phyloP scores from a whole-genome alignment of 1,284 basidiomycete species.

The Moesziomyces antarcticus region DNA sequence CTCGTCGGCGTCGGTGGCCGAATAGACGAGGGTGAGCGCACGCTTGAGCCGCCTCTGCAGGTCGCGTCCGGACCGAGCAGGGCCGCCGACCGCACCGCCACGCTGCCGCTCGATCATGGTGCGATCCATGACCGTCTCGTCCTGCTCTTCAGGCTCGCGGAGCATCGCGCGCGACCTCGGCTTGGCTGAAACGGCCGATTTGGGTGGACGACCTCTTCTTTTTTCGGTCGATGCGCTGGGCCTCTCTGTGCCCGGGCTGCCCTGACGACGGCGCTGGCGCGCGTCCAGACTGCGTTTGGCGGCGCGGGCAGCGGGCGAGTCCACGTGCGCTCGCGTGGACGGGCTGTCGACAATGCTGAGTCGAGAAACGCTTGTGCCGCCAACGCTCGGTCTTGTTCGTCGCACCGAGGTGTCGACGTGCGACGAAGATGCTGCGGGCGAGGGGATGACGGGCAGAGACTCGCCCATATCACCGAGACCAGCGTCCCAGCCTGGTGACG shows the following conservation, averaged over 20 bases:
- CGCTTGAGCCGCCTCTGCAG: constrained; percentile 38
- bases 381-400: constrained; percentile 29
- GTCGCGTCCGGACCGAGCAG: constrained; percentile 16
- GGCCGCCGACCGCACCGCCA: background rate
- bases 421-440: constrained; percentile 25
- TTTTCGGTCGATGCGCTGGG: constrained; percentile 5
- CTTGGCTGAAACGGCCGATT: constrained; percentile 4
- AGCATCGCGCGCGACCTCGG: constrained; percentile 16
- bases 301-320: constrained; percentile 40
- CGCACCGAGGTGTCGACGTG: constrained; percentile 25
- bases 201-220: constrained; percentile 19
- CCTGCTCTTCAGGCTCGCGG: constrained; percentile 21
- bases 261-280: constrained; percentile 32
- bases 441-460: constrained; percentile 34
- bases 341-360: constrained; percentile 23
- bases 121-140: constrained; percentile 34
- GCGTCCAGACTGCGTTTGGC: constrained; percentile 30
- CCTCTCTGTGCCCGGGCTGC: constrained; percentile 23
- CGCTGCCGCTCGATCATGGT: constrained; percentile 34
- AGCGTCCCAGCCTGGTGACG: constrained; percentile 16
- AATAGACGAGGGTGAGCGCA: constrained; percentile 42
- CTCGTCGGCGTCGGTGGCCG: constrained; percentile 14
- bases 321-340: background rate
- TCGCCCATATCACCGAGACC: constrained; percentile 10
- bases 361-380: constrained; percentile 20